Evolutionary conservation across 2,329 filamentous ascomycete genomes (phyloP).

Genomic region (Fusarium pseudocircinatum): DNA sequence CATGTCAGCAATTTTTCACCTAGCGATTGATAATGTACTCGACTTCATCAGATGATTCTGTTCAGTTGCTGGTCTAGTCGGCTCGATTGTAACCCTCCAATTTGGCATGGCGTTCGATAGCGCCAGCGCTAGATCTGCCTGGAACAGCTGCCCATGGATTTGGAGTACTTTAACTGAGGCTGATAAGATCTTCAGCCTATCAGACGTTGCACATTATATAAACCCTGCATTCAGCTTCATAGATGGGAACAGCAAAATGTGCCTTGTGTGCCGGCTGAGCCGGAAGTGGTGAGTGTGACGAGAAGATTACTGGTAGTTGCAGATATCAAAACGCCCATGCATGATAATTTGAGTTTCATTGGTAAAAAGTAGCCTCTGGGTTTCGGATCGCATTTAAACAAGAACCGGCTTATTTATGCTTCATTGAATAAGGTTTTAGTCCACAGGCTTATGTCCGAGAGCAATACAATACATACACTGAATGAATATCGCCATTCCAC

Average conservation of each 20-base stretch:
- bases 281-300: not conserved
- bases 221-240: not conserved
- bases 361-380: not conserved
- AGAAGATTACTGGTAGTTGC: not conserved
- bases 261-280: not conserved
- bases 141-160: not conserved
- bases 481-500: not conserved
- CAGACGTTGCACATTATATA: rapidly evolving
- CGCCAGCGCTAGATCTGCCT: not conserved
- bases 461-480: not conserved
- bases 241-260: rapidly evolving
- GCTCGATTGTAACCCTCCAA: not conserved
- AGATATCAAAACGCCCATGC: not conserved
- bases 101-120: not conserved
- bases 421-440: not conserved
- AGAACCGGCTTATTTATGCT: not conserved
- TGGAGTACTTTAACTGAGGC: not conserved
- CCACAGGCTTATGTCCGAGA: not conserved
- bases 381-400: not conserved
- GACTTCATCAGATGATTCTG: not conserved
- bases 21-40: not conserved
- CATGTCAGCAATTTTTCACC: not conserved
- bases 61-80: not conserved
- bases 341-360: not conserved
- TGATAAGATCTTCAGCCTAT: not conserved